Evolutionary conservation across 2,329 filamentous ascomycete species (phyloP).

Genomic region (Cladosporium sp.): DNA sequence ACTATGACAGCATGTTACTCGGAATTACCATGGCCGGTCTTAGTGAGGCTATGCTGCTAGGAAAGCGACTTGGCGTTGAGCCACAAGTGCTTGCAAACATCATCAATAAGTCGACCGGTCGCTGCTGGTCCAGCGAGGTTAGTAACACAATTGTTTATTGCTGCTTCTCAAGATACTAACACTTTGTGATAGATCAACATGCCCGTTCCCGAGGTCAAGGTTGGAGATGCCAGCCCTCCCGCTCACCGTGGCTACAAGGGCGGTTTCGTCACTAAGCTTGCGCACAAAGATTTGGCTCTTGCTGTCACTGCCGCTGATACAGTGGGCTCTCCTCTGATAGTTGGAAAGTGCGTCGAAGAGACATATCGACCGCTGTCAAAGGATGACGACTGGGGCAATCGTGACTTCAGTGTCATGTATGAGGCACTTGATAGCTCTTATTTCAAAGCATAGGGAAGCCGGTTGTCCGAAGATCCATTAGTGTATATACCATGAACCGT

Average conservation of each 20-base stretch:
- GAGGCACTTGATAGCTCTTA: not conserved
- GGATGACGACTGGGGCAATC: not conserved
- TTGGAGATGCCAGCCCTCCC: not conserved
- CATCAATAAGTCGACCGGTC: not conserved
- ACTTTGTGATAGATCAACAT: not conserved
- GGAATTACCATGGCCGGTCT: not conserved
- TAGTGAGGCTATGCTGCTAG: not conserved
- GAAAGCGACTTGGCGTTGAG: not conserved
- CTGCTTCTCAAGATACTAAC: not conserved
- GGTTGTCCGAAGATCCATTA: no score
- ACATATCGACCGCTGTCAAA: not conserved
- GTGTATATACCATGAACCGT: no score
- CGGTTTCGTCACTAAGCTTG: not conserved
- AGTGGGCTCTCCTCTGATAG: not conserved
- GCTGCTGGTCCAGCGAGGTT: not conserved
- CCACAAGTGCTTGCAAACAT: not conserved
- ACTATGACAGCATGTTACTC: not conserved
- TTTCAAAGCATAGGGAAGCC: not conserved
- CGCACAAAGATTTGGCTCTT: not conserved
- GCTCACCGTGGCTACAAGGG: not conserved
- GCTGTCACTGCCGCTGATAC: not conserved
- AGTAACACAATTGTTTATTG: not conserved
- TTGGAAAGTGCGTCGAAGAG: not conserved
- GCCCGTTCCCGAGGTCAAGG: not conserved
- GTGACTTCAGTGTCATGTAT: not conserved